phyloP scores from a whole-genome alignment of 129 eudicot genomes.

The Gnaphalium uliginosum region DNA sequence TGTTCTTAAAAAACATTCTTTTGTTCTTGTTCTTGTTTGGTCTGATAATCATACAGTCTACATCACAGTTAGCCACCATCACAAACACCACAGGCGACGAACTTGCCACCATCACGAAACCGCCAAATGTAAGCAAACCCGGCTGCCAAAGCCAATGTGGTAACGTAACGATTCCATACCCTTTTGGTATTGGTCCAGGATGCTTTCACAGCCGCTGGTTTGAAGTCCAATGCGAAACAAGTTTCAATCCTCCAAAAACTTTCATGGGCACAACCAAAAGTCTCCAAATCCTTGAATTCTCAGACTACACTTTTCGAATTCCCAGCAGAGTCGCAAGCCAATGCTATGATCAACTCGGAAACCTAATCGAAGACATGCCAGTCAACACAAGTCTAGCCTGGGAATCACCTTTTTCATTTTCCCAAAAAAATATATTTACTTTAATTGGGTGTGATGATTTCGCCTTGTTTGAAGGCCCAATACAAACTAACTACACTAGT shows the following conservation, averaged over 20 bases:
- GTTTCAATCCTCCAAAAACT: conserved; percentile 35
- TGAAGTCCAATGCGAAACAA: conserved; percentile 31
- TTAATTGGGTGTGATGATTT: conserved; percentile 50
- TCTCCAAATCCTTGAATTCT: conserved; percentile 1
- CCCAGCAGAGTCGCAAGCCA: conserved; percentile 12
- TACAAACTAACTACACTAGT: conserved; percentile 9
- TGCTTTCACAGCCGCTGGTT: conserved; percentile 32
- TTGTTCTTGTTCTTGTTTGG: conserved; percentile 20
- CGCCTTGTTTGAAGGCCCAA: conserved; percentile 7
- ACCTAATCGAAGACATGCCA: not conserved
- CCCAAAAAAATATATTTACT: conserved; percentile 37
- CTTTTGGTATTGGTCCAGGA: conserved; percentile 34
- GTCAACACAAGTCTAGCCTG: not conserved
- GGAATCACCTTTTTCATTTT: conserved; percentile 32
- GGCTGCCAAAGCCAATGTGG: conserved; percentile 40
- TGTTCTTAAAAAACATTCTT: conserved; percentile 2
- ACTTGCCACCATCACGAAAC: not conserved
- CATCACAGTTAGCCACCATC: conserved; percentile 18
- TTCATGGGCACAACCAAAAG: not conserved
- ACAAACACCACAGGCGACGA: too few relatives aligned
- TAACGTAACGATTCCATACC: conserved; percentile 36
- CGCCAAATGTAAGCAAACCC: conserved; percentile 9
- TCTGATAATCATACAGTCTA: conserved; percentile 17
- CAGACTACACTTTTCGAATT: conserved; percentile 30
- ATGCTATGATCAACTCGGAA: conserved; percentile 20